Evolutionary conservation across 805 yeast species (phyloP).

Genomic region (Hanseniaspora guilliermondii): DNA sequence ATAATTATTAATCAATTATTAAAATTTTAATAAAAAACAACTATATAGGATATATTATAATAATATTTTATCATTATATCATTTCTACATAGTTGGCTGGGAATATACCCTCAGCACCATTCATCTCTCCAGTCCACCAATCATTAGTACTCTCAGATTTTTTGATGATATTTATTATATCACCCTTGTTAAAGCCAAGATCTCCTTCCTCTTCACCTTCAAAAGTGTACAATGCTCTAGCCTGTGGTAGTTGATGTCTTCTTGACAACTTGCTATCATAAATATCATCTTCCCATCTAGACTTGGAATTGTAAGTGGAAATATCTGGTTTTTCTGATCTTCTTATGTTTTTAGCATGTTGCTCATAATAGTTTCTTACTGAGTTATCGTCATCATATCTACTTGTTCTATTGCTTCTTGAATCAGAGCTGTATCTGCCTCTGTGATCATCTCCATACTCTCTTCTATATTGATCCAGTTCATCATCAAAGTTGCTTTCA

Average conservation of each 20-base stretch:
- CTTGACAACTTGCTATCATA: slow-evolving; percentile 49
- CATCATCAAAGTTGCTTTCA: slow-evolving; percentile 16
- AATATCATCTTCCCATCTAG: slow-evolving; percentile 82
- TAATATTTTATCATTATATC: background rate
- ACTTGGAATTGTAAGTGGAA: slow-evolving; percentile 19
- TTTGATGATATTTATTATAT: slow-evolving; percentile 73
- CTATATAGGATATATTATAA: background rate
- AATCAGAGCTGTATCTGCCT: background rate
- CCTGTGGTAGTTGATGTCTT: slow-evolving; percentile 43
- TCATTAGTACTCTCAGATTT: slow-evolving; percentile 83
- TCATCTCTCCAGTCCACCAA: slow-evolving; percentile 96
- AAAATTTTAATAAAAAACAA: background rate
- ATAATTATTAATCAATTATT: no score
- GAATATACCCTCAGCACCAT: slow-evolving; percentile 80
- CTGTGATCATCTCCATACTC: slow-evolving; percentile 15
- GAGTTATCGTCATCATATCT: slow-evolving; percentile 30
- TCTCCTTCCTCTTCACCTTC: slow-evolving; percentile 92
- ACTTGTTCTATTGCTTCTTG: slow-evolving; percentile 14
- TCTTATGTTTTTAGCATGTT: slow-evolving; percentile 15
- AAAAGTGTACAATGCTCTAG: slow-evolving; percentile 78
- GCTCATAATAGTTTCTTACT: slow-evolving; percentile 32
- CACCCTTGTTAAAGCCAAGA: slow-evolving; percentile 86
- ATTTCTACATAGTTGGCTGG: slow-evolving; percentile 95
- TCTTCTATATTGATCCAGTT: slow-evolving; percentile 14
- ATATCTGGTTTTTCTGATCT: slow-evolving; percentile 5